Base-by-base conservation (phyloP, 768 basidiomycete genomes). In the Boletus tylopilopsis region DNA sequence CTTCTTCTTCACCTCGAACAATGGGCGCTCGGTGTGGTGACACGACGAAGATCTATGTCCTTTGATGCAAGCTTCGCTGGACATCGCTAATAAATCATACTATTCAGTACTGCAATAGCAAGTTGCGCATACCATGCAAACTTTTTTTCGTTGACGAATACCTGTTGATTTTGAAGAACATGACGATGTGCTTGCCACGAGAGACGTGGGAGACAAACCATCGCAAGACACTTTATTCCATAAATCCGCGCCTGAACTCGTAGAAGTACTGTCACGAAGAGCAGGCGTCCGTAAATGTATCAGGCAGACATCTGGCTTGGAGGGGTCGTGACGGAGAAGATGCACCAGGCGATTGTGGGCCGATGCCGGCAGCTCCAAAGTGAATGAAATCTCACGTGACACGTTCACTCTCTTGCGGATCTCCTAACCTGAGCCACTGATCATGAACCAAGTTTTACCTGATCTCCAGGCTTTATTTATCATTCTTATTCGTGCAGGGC, bases 1-100 rank as follows among this genome's bases (percentile, higher is more conserved):
- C 65, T 95, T 94, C 74, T 87, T 90, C 76, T 93, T 90, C 50
- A 95, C 84, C 66, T 94, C 90, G 54, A 90, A 93, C n/a, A 96
- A 75, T 5, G 92, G 91, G 18, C 94, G 76, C 58, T 92, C 89
- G 25, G 82, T 82, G 64, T 96, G 94, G 41, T 79, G 79, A 66
- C 94, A 96, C 13, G 82, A 82, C 3, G 91, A 92, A 12, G 93
- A 94, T 45, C 94, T 84, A 62, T 96, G 93, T 0, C 94, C 94
- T 70, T 94, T 94, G 65, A 94, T 94, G 68, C 94, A 96, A 12
- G 90, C 86, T 73, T 87, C 88, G 68, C 93, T 94, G 60, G 19
- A 29, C 42, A 34, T 30, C 16, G 27, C 19, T 43, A 32, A 55
- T 58, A 22, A 67, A 55, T 43, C 50, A 41, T 23, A 21, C 27